Base-by-base conservation (phyloP, 352 stramenopile genomes). In the Thraustotheca clavata region DNA sequence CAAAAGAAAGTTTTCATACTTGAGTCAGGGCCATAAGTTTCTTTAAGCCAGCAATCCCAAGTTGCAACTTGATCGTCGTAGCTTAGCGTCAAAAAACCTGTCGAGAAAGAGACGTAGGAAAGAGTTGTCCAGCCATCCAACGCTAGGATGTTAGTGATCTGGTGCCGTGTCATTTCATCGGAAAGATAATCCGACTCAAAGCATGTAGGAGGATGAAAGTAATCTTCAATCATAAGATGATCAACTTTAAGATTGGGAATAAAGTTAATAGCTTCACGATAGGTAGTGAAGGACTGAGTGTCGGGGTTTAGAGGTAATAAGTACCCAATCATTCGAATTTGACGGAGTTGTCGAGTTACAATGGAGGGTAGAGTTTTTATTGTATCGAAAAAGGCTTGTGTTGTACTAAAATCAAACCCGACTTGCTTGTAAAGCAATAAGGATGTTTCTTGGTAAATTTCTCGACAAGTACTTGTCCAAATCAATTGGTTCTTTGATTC, bases 281-380 rank as follows among this genome's bases (percentile, higher is more conserved):
- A 11, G 43, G 2, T 9, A 8, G 43, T 31, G 7, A 52, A 52
- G 2, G 43, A 24, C 7, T 52, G 43, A 8, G 43, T 52, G 43
- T 11, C 43, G 43, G 43, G 43, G 43, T 52, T 3, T 24, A 52
- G 43, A 9, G 43, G 43, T 11, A 52, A 7, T 24, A 52, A 31
- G 43, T 52, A 52, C 43, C 43, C 43, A 18, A 52, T 52, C 43
- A 52, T 52, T 24, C 43, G 43, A 52, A 52, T 18, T 9, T 52
- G 2, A 9, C 34, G 18, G 11, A 52, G 1, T 31, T 24, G 11
- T 18, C 43, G 43, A 9, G n/a, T 1, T 18, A 52, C 3, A 2
- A 2, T 9, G 9, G 12, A 18, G 9, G 43, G 43, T 8, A 52
- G 43, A 14, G 9, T 9, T 9, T 9, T 3, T 1, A 52, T 52